These are phyloP conservation scores for Boletus fagicola DNA, from an alignment of 768 basidiomycete genomes.

Conservation along the genomic window DNA sequence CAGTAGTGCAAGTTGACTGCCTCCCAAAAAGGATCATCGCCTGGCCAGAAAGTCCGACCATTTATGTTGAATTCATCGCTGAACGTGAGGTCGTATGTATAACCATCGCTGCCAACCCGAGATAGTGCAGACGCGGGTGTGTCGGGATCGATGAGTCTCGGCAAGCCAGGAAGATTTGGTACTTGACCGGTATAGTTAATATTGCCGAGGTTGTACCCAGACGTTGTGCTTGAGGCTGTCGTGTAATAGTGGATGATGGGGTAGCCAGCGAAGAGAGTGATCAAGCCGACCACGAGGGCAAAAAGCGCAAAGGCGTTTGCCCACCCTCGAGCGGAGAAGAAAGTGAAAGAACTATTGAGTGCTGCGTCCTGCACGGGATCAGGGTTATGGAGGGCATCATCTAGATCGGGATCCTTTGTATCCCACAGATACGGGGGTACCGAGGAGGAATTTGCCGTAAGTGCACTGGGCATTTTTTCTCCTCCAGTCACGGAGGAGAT, in stretches of 20 bases:
- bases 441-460: slow-evolving; percentile 50
- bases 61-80: slow-evolving; percentile 81
- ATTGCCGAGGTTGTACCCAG: slow-evolving; percentile 79
- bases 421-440: slow-evolving; percentile 78
- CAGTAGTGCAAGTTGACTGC: slow-evolving; percentile 86
- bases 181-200: slow-evolving; percentile 89
- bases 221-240: slow-evolving; percentile 24
- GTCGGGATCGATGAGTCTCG: slow-evolving; percentile 68
- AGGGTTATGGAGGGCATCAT: slow-evolving; percentile 88
- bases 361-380: slow-evolving; percentile 70
- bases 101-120: slow-evolving; percentile 71
- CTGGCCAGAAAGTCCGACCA: slow-evolving; percentile 74
- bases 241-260: slow-evolving; percentile 70
- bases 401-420: slow-evolving; percentile 76
- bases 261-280: slow-evolving; percentile 84
- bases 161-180: slow-evolving; percentile 67
- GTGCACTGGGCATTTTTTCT: slow-evolving; percentile 34
- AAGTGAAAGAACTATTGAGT: slow-evolving; percentile 56
- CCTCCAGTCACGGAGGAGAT: slow-evolving; percentile 38
- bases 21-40: slow-evolving; percentile 84
- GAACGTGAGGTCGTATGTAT: slow-evolving; percentile 79
- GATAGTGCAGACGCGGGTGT: slow-evolving; percentile 62
- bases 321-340: slow-evolving; percentile 85
- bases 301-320: slow-evolving; percentile 73
- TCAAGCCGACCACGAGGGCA: slow-evolving; percentile 61